Conservation (phyloP, 108 stramenopile genomes). For the Cyclostephanos invisitatus region DNA sequence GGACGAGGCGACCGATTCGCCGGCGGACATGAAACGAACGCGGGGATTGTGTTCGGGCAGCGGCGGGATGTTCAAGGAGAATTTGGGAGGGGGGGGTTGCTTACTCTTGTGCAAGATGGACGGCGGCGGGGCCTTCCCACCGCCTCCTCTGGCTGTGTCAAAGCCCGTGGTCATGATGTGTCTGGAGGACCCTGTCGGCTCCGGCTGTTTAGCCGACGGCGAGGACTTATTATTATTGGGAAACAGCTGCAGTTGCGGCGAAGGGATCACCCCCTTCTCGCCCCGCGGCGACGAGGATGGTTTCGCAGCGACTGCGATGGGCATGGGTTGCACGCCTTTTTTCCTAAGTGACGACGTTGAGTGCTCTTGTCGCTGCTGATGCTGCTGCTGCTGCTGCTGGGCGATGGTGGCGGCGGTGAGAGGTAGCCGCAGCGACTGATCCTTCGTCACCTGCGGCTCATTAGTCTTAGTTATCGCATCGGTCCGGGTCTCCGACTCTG, state of each 20-base stretch:
- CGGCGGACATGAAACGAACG: conserved; percentile 25
- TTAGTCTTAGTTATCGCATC: neutral
- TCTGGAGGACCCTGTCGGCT: neutral
- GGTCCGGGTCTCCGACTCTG: conserved; percentile 1
- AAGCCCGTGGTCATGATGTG: neutral
- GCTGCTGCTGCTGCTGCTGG: neutral
- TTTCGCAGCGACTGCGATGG: neutral
- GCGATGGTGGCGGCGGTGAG: neutral
- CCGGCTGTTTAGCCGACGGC: neutral
- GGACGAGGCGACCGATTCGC: conserved; percentile 17
- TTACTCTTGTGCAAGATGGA: conserved; percentile 25
- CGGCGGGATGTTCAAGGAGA: neutral
- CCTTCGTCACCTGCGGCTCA: neutral
- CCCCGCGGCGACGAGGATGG: neutral
- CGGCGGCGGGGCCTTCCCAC: neutral
- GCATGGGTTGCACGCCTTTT: neutral
- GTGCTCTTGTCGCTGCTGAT: neutral
- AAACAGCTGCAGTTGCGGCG: neutral
- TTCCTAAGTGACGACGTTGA: neutral
- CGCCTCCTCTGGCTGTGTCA: neutral
- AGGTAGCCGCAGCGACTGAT: neutral
- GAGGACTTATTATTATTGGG: neutral
- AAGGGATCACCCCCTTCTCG: neutral
- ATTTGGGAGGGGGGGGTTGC: neutral
- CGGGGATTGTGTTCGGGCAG: conserved; percentile 3